Conservation (phyloP, 1,284 basidiomycete genomes). For the Farysia itapuensis region DNA sequence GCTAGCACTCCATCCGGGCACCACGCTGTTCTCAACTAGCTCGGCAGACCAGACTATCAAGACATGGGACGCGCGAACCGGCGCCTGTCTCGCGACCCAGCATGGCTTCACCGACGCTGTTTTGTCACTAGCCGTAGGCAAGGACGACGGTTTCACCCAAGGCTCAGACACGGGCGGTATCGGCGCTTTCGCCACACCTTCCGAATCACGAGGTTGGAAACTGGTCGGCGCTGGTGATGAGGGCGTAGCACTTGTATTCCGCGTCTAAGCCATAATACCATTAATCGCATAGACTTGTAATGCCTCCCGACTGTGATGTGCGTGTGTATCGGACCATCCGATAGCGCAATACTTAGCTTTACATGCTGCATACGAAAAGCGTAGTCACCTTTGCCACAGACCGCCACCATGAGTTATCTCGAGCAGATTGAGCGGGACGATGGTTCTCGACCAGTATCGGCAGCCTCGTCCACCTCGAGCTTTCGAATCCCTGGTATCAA, state of each 20-base stretch:
- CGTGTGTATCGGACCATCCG: too few relatives aligned
- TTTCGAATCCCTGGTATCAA: conserved; percentile 24
- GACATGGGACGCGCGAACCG: conserved; percentile 91
- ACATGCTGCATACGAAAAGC: too few relatives aligned
- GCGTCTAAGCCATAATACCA: conserved; percentile 37
- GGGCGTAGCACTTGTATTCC: conserved; percentile 57
- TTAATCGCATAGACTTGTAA: too few relatives aligned
- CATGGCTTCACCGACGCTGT: conserved; percentile 82
- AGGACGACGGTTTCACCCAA: conserved; percentile 59
- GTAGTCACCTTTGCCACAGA: too few relatives aligned
- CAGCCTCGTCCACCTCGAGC: conserved; percentile 15
- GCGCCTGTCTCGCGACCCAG: conserved; percentile 75
- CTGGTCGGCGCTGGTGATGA: conserved; percentile 58
- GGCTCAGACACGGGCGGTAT: conserved; percentile 57
- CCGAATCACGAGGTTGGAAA: conserved; percentile 51
- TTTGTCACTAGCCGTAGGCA: conserved; percentile 71
- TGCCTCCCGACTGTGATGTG: too few relatives aligned
- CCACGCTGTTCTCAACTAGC: conserved; percentile 70
- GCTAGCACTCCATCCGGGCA: conserved; percentile 70
- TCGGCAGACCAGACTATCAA: conserved; percentile 79
- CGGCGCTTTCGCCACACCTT: conserved; percentile 43
- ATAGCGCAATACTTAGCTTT: too few relatives aligned
- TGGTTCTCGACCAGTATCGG: conserved; percentile 5
- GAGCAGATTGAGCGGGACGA: too few relatives aligned
- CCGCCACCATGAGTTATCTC: too few relatives aligned